Evolutionary conservation across 495 filamentous ascomycete genomes (phyloP), one percentile per base, ranked within the genome.

Genomic region (Aspergillus biplanus): DNA sequence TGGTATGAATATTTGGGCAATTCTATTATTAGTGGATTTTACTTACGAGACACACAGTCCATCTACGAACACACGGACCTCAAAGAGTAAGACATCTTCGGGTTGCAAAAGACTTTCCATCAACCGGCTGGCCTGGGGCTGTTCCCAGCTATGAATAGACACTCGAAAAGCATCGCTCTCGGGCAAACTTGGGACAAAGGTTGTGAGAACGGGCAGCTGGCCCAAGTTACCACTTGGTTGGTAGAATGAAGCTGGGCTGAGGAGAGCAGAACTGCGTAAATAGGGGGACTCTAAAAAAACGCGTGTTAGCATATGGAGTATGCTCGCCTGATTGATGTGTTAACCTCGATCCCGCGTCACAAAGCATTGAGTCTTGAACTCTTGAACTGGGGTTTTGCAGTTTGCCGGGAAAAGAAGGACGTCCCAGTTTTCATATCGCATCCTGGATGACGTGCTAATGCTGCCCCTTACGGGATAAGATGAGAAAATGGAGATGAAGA

Each of bases 361-460:
- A 74, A 88, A 90, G 74, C 92, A 97, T 66, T 86, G 83, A 15
- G 91, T 92, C 69, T 88, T 90, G 84, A 95, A 97, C 71, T 97
- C 92, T 71, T 93, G 91, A 48, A 94, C 73, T 8, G 92, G 92
- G 16, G 90, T 81, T 63, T 84, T 85, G 57, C 77, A 82, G 34
- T 75, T 74, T 48, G 80, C 76, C 2, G 91, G 89, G 73, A 96
- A 95, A 59, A 97, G 79, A 54, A 96, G 86, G 56, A 94, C 83
- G 70, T 96, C 92, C 92, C 92, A 95, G 67, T 89, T 87, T 60
- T 89, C 83, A 80, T 90, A 96, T 56, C 92, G 87, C 92, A 96
- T 96, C 9, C 32, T 72, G 69, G 42, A 15, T 48, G 56, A 18
- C 33, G 32, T 31, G 31, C 18, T 65, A 66, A 59, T 15, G 52